Percentiles rank a stretch among this genome's conserved stretches.
Conservation (phyloP, 2,329 filamentous ascomycete species). For the Sporothrix variecibatus region DNA sequence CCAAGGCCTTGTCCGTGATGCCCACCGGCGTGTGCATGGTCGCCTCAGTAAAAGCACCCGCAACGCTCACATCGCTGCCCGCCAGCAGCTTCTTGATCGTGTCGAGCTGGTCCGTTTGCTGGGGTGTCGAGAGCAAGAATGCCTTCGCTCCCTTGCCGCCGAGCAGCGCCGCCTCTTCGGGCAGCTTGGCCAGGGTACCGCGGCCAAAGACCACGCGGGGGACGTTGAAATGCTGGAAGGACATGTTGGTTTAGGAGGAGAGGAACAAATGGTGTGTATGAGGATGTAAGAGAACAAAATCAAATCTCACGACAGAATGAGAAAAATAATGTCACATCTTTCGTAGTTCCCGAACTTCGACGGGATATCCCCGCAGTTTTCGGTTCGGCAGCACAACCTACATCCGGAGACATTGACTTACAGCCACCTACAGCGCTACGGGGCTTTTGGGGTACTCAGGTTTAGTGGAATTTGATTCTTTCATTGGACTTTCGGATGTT, state of each 20-base stretch:
- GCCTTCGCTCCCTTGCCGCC: conserved; percentile 45
- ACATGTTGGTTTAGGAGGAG: neutral
- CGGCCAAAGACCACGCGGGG: conserved; percentile 55
- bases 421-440: neutral
- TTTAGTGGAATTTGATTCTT: neutral
- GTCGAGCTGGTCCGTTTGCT: conserved; percentile 50
- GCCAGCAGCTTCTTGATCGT: conserved; percentile 46
- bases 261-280: neutral
- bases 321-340: neutral
- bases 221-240: conserved; percentile 30
- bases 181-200: conserved; percentile 51
- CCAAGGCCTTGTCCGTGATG: conserved; percentile 59
- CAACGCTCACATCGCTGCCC: conserved; percentile 17
- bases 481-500: neutral
- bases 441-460: neutral
- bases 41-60: conserved; percentile 40
- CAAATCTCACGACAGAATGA: neutral
- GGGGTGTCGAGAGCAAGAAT: conserved; percentile 55
- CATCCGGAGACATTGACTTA: neutral
- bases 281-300: neutral
- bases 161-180: conserved; percentile 45
- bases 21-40: conserved; percentile 64
- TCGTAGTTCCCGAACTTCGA: neutral
- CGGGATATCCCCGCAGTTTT: neutral
- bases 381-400: neutral